phyloP scores from a whole-genome alignment of 306 rosid genomes.

The Prunus campanulata region DNA sequence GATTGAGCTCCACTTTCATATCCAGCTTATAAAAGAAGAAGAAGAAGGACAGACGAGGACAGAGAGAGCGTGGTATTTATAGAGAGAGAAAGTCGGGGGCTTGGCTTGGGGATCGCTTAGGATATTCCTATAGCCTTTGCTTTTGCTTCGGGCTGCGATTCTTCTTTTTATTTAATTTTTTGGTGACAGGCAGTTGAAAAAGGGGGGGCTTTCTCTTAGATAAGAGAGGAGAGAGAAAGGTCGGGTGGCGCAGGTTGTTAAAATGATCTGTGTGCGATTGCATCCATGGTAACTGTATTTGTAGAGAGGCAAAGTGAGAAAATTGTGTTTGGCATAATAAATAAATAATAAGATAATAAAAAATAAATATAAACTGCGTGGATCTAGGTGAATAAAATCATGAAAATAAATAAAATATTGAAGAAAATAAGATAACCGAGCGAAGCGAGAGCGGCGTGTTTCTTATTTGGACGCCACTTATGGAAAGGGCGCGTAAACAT shows the following conservation, averaged over 20 bases:
- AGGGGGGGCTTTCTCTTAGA: not conserved
- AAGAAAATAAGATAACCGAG: not conserved
- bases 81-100: not conserved
- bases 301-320: slow-evolving; percentile 1
- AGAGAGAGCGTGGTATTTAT: slow-evolving; percentile 5
- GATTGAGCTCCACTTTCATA: slow-evolving; percentile 56
- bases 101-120: slow-evolving; percentile 33
- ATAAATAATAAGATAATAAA: not conserved
- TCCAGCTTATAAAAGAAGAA: not conserved
- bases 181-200: slow-evolving; percentile 1
- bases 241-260: not conserved
- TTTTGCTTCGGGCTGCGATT: slow-evolving; percentile 2
- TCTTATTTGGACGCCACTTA: not conserved
- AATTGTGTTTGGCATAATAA: too few relatives aligned
- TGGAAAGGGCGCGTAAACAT: not conserved
- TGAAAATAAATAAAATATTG: not conserved
- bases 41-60: not conserved
- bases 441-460: not conserved
- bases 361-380: not conserved
- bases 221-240: not conserved
- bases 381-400: not conserved
- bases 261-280: not conserved
- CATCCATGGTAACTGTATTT: slow-evolving; percentile 1
- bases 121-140: slow-evolving; percentile 34
- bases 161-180: not conserved